Evolutionary conservation across 345 rosid species (phyloP).

Genomic region (Populus tremula): DNA sequence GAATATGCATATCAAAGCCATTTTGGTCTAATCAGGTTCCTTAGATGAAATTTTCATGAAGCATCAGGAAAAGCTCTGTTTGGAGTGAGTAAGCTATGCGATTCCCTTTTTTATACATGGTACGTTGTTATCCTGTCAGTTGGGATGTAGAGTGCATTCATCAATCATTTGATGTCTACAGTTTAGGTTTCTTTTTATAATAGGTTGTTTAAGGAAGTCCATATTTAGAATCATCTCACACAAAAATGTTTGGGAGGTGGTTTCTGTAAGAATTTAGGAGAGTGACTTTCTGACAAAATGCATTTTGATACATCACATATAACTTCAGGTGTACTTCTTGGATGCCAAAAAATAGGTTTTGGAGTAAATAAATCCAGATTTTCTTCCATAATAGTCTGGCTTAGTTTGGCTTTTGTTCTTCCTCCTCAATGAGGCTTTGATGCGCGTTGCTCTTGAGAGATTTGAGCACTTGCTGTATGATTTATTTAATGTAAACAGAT

Average conservation of each 20-base stretch:
- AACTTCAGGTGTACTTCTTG: not conserved
- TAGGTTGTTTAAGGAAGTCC: not conserved
- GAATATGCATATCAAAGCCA: not conserved
- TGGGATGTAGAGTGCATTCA: not conserved
- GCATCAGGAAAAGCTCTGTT: not conserved
- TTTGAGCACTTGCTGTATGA: not conserved
- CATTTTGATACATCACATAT: not conserved
- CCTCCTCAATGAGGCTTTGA: not conserved
- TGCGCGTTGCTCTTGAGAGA: not conserved
- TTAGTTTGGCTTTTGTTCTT: not conserved
- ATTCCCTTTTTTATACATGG: not conserved
- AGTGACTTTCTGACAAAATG: not conserved
- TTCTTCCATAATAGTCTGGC: not conserved
- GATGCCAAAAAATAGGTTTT: not conserved
- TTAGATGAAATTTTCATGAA: not conserved
- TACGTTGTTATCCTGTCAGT: not conserved
- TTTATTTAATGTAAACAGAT: not conserved
- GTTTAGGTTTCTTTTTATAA: not conserved
- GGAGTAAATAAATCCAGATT: not conserved
- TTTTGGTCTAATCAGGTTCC: not conserved
- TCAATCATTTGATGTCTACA: not conserved
- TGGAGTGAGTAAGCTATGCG: not conserved
- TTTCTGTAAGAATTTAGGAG: not conserved
- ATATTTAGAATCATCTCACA: not conserved
- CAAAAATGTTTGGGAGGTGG: not conserved